phyloP scores from a whole-genome alignment of 2,329 filamentous ascomycete genomes.

The Paracorniculantispora psalliotae region DNA sequence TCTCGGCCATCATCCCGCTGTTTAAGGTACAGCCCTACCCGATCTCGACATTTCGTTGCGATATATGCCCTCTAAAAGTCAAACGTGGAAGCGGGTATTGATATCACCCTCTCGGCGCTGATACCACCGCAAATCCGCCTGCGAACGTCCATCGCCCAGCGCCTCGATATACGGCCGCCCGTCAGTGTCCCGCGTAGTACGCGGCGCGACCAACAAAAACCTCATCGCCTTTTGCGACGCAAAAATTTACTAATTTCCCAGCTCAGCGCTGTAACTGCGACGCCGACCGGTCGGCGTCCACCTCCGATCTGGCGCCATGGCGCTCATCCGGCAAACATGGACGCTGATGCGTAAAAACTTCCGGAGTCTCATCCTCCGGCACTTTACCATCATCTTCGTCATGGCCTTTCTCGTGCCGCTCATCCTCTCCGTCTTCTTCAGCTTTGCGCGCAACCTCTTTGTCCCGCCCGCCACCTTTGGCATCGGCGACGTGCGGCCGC shows the following conservation, averaged over 20 bases:
- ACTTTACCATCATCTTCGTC: slow-evolving; percentile 45
- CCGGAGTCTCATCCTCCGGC: slow-evolving; percentile 52
- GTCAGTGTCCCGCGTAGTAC: no score
- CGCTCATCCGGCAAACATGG: slow-evolving; percentile 52
- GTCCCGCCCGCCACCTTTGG: slow-evolving; percentile 72
- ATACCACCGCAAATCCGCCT: no score
- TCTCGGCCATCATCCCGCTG: no score
- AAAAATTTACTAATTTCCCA: neutral
- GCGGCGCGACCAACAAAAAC: no score
- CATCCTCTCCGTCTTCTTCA: slow-evolving; percentile 54
- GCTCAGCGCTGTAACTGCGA: neutral
- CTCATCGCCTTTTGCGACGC: neutral
- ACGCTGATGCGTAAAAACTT: slow-evolving; percentile 60
- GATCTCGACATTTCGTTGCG: no score
- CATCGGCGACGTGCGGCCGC: slow-evolving; percentile 55
- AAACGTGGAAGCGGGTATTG: no score
- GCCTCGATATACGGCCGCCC: no score
- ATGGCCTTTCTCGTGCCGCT: slow-evolving; percentile 58
- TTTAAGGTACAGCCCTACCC: no score
- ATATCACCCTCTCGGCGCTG: no score
- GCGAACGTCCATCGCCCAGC: no score
- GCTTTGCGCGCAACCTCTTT: slow-evolving; percentile 77
- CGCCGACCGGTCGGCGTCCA: neutral
- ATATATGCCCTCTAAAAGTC: no score
- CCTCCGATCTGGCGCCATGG: slow-evolving; percentile 34